Evolutionary conservation across 805 yeast species (phyloP).

Genomic region (Yueomyces sp.): DNA sequence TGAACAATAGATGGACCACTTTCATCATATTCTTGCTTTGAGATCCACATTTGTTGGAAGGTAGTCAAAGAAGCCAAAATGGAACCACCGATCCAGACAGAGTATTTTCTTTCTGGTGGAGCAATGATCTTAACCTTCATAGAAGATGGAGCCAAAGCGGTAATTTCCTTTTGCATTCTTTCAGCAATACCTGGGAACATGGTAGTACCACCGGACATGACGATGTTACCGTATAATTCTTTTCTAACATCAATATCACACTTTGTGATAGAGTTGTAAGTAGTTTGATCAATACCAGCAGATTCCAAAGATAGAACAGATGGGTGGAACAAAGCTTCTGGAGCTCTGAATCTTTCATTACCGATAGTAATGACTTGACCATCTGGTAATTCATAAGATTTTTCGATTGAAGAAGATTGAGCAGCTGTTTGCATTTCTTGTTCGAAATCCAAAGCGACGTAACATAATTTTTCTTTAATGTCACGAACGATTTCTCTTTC

Average conservation of each 20-base stretch:
- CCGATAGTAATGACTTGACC: constrained; percentile 99
- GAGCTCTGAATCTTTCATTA: constrained; percentile 99
- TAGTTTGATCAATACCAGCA: constrained; percentile 97
- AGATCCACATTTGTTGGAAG: constrained; percentile 99
- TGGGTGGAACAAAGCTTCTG: constrained; percentile 99
- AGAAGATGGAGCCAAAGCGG: constrained; percentile 98
- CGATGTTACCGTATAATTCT: constrained; percentile 98
- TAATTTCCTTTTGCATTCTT: constrained; percentile 99
- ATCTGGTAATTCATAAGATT: constrained; percentile 98
- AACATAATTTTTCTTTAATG: constrained; percentile 97
- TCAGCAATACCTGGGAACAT: constrained; percentile 99
- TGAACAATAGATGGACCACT: constrained; percentile 97
- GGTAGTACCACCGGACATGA: constrained; percentile 99
- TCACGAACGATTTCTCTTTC: constrained; percentile 89
- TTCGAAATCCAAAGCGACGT: constrained; percentile 97
- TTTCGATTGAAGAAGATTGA: constrained; percentile 95
- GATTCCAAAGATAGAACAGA: constrained; percentile 82
- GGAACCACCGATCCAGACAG: constrained; percentile 99
- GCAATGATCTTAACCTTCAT: constrained; percentile 99
- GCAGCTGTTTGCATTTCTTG: constrained; percentile 99
- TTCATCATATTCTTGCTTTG: constrained; percentile 99
- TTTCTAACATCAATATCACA: constrained; percentile 98
- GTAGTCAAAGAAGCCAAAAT: constrained; percentile 96
- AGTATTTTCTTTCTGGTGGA: constrained; percentile 98
- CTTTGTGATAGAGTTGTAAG: constrained; percentile 67